These are phyloP conservation scores for Piper betle DNA, from an alignment of 164 flowering plant species.

Conservation along the genomic window DNA sequence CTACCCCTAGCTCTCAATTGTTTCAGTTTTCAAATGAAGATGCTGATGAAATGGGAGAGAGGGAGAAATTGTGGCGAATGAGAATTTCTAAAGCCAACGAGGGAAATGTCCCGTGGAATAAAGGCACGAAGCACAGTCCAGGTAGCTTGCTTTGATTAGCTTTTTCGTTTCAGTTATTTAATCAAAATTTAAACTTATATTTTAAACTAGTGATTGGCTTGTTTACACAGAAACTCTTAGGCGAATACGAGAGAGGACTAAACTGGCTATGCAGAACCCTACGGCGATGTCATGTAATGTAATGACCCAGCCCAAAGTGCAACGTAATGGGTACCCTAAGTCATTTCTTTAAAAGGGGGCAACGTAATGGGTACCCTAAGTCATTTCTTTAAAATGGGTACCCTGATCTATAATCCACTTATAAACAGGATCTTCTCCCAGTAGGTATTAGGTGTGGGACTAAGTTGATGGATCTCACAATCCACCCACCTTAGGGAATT, in stretches of 20 bases:
- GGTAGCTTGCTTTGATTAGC: conserved; percentile 20
- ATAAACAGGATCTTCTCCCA: too few relatives aligned
- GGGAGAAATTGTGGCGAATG: conserved; percentile 62
- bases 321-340: too few relatives aligned
- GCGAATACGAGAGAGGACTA: conserved; percentile 34
- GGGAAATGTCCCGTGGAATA: conserved; percentile 71
- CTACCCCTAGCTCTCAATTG: conserved; percentile 10
- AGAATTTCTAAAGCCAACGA: conserved; percentile 65
- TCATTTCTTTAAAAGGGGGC: too few relatives aligned
- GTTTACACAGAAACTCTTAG: conserved; percentile 60
- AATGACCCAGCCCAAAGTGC: too few relatives aligned
- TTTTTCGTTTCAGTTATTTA: neutral
- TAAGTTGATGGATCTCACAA: too few relatives aligned
- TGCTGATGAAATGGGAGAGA: conserved; percentile 30
- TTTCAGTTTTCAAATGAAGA: conserved; percentile 21
- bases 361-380: too few relatives aligned
- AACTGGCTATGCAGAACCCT: conserved; percentile 25
- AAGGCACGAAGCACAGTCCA: conserved; percentile 87
- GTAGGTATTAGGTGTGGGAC: too few relatives aligned
- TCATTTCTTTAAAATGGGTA: too few relatives aligned
- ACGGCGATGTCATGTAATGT: conserved; percentile 34
- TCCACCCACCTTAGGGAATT: too few relatives aligned
- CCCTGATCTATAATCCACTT: too few relatives aligned
- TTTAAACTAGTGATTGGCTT: neutral
- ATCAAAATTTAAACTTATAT: neutral